Evolutionary conservation across 345 rosid genomes (phyloP).

Genomic region (Populus nigra): DNA sequence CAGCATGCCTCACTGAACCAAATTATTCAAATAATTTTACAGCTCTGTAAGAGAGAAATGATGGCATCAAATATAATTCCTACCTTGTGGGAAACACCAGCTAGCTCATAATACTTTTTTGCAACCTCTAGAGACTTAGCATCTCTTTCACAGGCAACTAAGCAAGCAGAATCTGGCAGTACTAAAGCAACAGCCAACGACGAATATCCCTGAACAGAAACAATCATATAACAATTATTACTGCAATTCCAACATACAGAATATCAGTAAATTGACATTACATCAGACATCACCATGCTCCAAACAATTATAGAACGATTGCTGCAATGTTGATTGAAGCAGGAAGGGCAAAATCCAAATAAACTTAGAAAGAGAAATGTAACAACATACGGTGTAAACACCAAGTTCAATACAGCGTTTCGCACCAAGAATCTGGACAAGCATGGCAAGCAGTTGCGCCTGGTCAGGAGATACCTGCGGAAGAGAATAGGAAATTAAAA

Average conservation of each 20-base stretch:
- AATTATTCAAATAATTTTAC: not conserved
- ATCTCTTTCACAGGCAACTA: constrained; percentile 93
- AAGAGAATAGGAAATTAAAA: not conserved
- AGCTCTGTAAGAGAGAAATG: not conserved
- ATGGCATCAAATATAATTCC: not conserved
- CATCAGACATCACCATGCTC: not conserved
- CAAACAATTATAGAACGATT: not conserved
- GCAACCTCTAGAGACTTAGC: constrained; percentile 69
- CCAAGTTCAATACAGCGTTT: constrained; percentile 84
- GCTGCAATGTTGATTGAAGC: not conserved
- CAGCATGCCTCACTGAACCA: not conserved
- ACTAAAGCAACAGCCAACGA: constrained; percentile 86
- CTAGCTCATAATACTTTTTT: constrained; percentile 64
- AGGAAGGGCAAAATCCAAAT: not conserved
- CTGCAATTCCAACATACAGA: not conserved
- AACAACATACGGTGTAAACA: constrained; percentile 65
- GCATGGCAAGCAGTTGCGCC: constrained; percentile 87
- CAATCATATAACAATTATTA: not conserved
- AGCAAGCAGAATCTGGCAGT: constrained; percentile 69
- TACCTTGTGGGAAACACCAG: constrained; percentile 85
- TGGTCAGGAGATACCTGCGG: constrained; percentile 88
- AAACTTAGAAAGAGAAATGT: not conserved
- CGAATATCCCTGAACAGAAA: constrained; percentile 66
- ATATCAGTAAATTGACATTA: not conserved
- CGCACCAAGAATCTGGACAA: constrained; percentile 79